phyloP scores from a whole-genome alignment of 768 basidiomycete genomes.

The Amanita jacksonii region DNA sequence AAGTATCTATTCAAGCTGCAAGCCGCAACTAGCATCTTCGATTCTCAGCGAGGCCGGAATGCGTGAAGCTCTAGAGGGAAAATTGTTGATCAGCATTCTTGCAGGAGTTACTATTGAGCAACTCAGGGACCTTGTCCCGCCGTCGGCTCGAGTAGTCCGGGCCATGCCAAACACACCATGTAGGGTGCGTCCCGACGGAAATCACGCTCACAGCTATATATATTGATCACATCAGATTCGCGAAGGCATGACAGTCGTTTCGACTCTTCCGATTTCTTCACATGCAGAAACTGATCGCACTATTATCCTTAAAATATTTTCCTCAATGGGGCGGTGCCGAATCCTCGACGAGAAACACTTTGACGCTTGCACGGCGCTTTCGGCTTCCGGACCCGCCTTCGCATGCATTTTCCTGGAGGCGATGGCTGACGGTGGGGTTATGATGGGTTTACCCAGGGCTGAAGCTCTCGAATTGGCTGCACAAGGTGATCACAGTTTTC shows the following conservation, averaged over 20 bases:
- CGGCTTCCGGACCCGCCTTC: constrained; percentile 95
- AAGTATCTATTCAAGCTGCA: constrained; percentile 52
- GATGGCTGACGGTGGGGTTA: constrained; percentile 98
- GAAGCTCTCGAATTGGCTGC: constrained; percentile 94
- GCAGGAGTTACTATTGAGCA: constrained; percentile 93
- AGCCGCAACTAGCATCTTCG: constrained; percentile 75
- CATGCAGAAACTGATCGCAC: constrained; percentile 49
- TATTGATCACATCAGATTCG: constrained; percentile 57
- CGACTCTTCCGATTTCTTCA: constrained; percentile 48
- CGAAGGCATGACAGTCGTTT: constrained; percentile 97
- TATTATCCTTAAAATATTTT: constrained; percentile 90
- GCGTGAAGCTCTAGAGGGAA: constrained; percentile 74
- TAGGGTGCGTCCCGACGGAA: constrained; percentile 46
- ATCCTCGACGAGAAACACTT: constrained; percentile 99
- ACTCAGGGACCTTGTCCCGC: constrained; percentile 61
- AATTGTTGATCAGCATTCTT: constrained; percentile 92
- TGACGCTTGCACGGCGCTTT: constrained; percentile 94
- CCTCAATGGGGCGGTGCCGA: constrained; percentile 90
- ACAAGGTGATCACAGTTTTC: constrained; percentile 55
- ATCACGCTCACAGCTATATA: background rate
- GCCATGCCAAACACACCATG: constrained; percentile 99
- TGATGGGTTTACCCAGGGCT: constrained; percentile 95
- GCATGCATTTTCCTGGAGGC: constrained; percentile 95
- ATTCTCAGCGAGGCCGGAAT: constrained; percentile 74
- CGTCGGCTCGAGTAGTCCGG: constrained; percentile 78